Evolutionary conservation across 2,329 filamentous ascomycete genomes (phyloP), one percentile per base, ranked within the genome.

Genomic region (Dothistroma septosporum): DNA sequence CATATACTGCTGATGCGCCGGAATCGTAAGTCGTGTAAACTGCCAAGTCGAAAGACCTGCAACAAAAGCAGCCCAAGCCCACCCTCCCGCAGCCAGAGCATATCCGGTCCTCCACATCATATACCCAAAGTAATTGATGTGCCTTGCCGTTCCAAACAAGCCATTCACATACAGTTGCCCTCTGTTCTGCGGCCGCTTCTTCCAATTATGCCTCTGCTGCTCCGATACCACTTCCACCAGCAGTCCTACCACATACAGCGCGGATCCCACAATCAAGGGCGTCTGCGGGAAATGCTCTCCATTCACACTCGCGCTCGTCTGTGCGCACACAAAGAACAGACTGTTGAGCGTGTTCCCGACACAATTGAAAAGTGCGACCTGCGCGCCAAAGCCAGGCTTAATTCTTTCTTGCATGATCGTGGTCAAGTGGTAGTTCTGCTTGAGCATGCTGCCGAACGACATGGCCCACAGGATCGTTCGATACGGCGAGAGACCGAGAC

Each of bases 401-500:
- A 87, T 81, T 12, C 80, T 76, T 64, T 86, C 83, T 52, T 78
- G 73, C 19, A 77, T 79, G 2, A 84, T 70, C 28, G 65, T 66
- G 1, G 76, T 68, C 14, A 81, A 73, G 81, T 82, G 84, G 72
- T 81, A 80, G 66, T 82, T 79, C 61, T 87, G 84, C 75, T 87
- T 87, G 31, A 80, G 60, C 24, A 78, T 75, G 44, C 76, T 78
- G 57, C 80, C 84, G 47, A 78, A 73, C 22, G 80, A 76, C 81
- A 87, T 84, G 57, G 72, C 74, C 6, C 86, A 71, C 9, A 87
- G 73, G 50, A 84, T 74, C 9, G 80, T 73, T 28, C 80, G 76
- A 64, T 82, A 80, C 0, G 78, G 80, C 19, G 80, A 82, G 0
- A 86, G 77, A 11, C 76, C 77, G 3, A 71, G 61, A 31, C 67